These are phyloP conservation scores for Gillenia trifoliata DNA, from an alignment of 306 rosid genomes.

Conservation along the genomic window DNA sequence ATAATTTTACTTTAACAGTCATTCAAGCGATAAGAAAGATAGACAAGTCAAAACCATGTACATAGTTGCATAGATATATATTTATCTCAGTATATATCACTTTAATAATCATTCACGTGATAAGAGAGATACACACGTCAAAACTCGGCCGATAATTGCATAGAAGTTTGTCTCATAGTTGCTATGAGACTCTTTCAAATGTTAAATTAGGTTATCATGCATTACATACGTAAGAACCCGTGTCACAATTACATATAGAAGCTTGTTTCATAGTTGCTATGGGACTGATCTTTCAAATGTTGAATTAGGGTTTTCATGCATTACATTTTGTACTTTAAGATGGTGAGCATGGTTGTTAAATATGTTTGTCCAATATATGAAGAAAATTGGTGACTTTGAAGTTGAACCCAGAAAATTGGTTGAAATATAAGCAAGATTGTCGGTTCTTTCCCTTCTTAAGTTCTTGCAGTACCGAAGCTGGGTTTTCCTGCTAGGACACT, in stretches of 20 bases:
- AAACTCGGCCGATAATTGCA: neutral
- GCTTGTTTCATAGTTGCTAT: neutral
- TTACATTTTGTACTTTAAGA: neutral
- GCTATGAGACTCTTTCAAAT: neutral
- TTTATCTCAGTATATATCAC: too few species aligned
- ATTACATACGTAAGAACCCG: neutral
- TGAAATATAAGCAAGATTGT: neutral
- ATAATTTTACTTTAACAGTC: too few species aligned
- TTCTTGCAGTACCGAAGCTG: neutral
- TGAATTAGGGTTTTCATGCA: neutral
- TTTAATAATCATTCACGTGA: neutral
- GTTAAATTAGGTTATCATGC: neutral
- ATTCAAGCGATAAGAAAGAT: too few species aligned
- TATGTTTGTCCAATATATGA: neutral
- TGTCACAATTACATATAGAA: neutral
- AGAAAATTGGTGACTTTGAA: neutral
- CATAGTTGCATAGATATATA: too few species aligned
- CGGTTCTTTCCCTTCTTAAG: neutral
- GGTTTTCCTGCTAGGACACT: neutral
- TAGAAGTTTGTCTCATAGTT: neutral
- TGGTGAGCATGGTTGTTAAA: neutral
- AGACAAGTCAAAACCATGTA: too few species aligned
- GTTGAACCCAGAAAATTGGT: neutral
- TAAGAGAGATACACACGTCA: neutral
- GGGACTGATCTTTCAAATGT: neutral